These are phyloP conservation scores for Pleurotus cornucopiae DNA, from an alignment of 768 basidiomycete genomes.

Conservation along the genomic window DNA sequence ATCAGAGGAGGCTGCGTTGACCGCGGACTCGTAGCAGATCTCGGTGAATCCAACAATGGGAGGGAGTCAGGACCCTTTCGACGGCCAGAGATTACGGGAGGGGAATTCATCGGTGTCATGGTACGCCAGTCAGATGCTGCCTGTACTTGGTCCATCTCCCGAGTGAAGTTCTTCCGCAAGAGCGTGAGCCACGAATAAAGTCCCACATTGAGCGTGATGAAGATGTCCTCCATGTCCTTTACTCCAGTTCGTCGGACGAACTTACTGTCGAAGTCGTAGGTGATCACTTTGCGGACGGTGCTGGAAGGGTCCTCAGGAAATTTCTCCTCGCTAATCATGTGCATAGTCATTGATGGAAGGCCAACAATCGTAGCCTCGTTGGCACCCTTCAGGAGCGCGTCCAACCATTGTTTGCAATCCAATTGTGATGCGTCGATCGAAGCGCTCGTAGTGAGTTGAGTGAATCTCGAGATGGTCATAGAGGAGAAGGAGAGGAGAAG, in stretches of 20 bases:
- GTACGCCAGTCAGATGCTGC: conserved; percentile 51
- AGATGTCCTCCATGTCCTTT: conserved; percentile 69
- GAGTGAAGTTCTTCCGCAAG: conserved; percentile 67
- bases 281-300: conserved; percentile 28
- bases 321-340: conserved; percentile 70
- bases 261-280: conserved; percentile 70
- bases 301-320: conserved; percentile 25
- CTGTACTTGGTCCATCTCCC: conserved; percentile 75
- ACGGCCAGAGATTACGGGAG: conserved; percentile 20
- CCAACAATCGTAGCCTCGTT: conserved; percentile 74
- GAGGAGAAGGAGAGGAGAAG: conserved; percentile 69
- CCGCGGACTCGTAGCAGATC: conserved; percentile 22
- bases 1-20: neutral
- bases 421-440: conserved; percentile 26
- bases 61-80: conserved; percentile 38
- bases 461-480: conserved; percentile 73
- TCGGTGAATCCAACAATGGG: conserved; percentile 23
- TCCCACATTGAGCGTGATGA: conserved; percentile 79
- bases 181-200: conserved; percentile 80
- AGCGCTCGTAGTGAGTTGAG: conserved; percentile 51
- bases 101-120: conserved; percentile 26
- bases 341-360: conserved; percentile 77
- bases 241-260: conserved; percentile 53
- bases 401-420: conserved; percentile 57
- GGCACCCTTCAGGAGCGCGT: conserved; percentile 53